Percentiles rank a stretch among this genome's conserved stretches.
Evolutionary conservation across 768 basidiomycete genomes (phyloP).

Genomic region (Naematelia encephala): DNA sequence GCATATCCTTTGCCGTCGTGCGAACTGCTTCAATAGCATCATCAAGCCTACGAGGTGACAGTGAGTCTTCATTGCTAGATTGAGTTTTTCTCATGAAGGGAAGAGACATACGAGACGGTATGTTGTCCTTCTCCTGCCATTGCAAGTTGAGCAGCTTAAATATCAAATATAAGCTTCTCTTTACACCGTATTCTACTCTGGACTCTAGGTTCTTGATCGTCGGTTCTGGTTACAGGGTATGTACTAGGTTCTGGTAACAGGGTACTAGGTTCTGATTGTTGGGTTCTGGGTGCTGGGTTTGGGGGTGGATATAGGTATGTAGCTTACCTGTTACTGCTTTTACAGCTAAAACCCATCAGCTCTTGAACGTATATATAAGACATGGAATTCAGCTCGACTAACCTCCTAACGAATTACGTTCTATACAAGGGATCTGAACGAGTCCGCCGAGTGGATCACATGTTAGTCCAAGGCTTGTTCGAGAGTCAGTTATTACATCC

Average conservation of each 20-base stretch:
- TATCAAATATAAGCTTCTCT: too few relatives aligned
- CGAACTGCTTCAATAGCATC: constrained; percentile 96
- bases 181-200: too few relatives aligned
- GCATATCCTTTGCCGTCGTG: constrained; percentile 62
- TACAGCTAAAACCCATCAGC: too few relatives aligned
- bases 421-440: constrained; percentile 94
- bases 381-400: constrained; percentile 15
- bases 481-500: neutral
- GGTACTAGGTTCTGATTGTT: too few relatives aligned
- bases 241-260: too few relatives aligned
- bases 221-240: too few relatives aligned
- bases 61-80: neutral
- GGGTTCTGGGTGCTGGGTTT: too few relatives aligned
- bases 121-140: constrained; percentile 84
- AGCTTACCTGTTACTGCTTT: constrained; percentile 69
- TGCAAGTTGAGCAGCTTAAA: constrained; percentile 76
- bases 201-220: too few relatives aligned
- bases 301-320: too few relatives aligned
- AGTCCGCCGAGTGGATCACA: constrained; percentile 82
- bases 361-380: neutral
- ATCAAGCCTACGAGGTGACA: constrained; percentile 57
- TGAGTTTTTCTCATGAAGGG: too few relatives aligned
- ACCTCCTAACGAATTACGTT: constrained; percentile 55
- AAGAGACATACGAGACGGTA: constrained; percentile 30
- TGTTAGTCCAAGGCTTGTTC: constrained; percentile 57